Evolutionary conservation across 1,139 yeast genomes (phyloP).

Genomic region (Blastobotrys apis): DNA sequence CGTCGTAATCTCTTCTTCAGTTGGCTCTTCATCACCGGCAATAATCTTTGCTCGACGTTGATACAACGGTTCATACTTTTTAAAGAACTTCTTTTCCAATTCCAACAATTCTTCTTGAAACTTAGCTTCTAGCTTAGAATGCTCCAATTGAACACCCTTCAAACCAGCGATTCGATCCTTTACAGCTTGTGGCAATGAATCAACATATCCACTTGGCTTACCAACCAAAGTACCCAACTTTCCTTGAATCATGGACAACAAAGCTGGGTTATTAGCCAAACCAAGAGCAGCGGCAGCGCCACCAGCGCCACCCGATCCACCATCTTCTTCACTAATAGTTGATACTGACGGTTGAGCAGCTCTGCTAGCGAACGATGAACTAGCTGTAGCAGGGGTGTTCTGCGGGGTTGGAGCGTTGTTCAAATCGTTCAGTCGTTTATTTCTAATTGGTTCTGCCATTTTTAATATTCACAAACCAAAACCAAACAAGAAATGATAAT

Average conservation of each 20-base stretch:
- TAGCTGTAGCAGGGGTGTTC: constrained; percentile 91
- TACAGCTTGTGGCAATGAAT: constrained; percentile 66
- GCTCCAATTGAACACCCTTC: constrained; percentile 78
- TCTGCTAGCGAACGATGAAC: constrained; percentile 65
- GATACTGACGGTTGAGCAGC: constrained; percentile 62
- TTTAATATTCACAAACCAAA: not conserved
- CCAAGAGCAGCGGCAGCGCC: constrained; percentile 39
- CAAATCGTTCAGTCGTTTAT: constrained; percentile 61
- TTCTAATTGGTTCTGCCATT: constrained; percentile 58
- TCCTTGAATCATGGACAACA: constrained; percentile 85
- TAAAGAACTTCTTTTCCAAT: constrained; percentile 76
- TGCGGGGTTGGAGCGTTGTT: constrained; percentile 98
- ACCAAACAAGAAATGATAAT: not conserved
- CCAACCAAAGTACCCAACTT: constrained; percentile 84
- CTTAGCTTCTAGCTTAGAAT: constrained; percentile 80
- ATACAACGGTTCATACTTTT: constrained; percentile 72
- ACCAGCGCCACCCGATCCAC: not conserved
- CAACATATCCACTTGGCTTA: constrained; percentile 80
- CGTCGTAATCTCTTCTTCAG: constrained; percentile 66
- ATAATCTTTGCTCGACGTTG: constrained; percentile 69
- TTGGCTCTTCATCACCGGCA: constrained; percentile 71
- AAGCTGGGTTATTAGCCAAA: constrained; percentile 67
- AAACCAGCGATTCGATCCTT: constrained; percentile 77
- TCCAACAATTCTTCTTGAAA: constrained; percentile 86
- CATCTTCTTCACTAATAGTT: constrained; percentile 64